Base-by-base conservation (phyloP, 1,284 basidiomycete genomes). In the Erythrobasidium hasegawianum region DNA sequence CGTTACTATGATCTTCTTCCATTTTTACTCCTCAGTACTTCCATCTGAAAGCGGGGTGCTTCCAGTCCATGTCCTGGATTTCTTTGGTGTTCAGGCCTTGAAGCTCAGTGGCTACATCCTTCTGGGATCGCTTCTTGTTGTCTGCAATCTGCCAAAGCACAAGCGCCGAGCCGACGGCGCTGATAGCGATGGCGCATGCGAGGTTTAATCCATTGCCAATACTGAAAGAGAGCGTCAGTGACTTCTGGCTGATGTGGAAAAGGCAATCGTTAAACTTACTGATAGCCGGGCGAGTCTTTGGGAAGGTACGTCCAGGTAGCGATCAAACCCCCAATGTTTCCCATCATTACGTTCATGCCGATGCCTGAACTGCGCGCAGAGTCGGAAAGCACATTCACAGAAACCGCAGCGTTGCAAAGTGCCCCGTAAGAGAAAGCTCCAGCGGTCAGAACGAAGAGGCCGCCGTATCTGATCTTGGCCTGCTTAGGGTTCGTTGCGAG, bases 331-430 rank as follows among this genome's bases (percentile, higher is more conserved):
- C 59, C 59, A 18, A 61, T 39, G 59, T 76, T 75, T 20, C 76
- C 75, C 8, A 70, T 59, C 55, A 75, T 67, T 13, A 76, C 75
- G 13, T 69, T 71, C 10, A 68, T 69, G 0, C 71, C 76, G 29
- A 77, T 73, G 1, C 73, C 73, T 7, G 70, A 70, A 0, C 73
- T 69, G 0, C 75, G 59, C 10, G 70, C 71, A 13, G 73, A 70
- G 64, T 77, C 76, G 14, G 71, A 71, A 39, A 74, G 75, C 9
- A 71, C 67, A 60, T 77, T 77, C 22, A 72, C 72, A 0, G 68
- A 57, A 0, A 54, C 52, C 9, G 8, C 5, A n/a, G 52, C 52
- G 16, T 54, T 54, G 20, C 20, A 54, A 7, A 54, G 50, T 14
- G 50, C 52, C 8, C 52, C 52, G 16, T 24, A 54, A 7, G 27